These are phyloP conservation scores for Hypoxylon sp. DNA, from an alignment of 2,329 filamentous ascomycete genomes.

Conservation along the genomic window DNA sequence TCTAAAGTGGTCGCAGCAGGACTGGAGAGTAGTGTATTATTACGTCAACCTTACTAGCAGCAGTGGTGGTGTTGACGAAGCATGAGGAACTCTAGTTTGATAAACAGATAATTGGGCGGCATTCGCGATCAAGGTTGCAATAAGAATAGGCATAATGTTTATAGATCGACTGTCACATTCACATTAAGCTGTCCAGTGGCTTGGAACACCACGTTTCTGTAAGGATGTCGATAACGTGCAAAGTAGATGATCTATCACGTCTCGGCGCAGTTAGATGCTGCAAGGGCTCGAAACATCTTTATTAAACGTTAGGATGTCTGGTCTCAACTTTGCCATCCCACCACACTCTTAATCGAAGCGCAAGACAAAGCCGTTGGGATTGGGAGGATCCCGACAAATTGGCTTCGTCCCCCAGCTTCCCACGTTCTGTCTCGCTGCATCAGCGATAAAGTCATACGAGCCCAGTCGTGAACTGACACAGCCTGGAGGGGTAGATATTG, in stretches of 20 bases:
- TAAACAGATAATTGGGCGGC: neutral
- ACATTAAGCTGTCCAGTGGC: slow-evolving; percentile 37
- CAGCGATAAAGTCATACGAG: slow-evolving; percentile 27
- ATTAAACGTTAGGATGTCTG: slow-evolving; percentile 38
- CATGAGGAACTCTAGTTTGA: neutral
- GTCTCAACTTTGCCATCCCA: slow-evolving; percentile 42
- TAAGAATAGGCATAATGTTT: slow-evolving; percentile 14
- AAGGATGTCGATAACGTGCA: slow-evolving; percentile 42
- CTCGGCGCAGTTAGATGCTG: slow-evolving; percentile 39
- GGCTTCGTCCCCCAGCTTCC: slow-evolving; percentile 17
- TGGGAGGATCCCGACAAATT: slow-evolving; percentile 27
- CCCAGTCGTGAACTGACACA: slow-evolving; percentile 22
- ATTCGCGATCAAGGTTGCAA: neutral
- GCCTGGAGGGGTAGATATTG: slow-evolving; percentile 15
- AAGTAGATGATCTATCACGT: slow-evolving; percentile 43
- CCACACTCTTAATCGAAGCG: slow-evolving; percentile 24
- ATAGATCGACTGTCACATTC: slow-evolving; percentile 28
- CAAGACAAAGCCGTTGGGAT: slow-evolving; percentile 43
- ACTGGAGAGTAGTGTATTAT: neutral
- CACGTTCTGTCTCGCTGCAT: slow-evolving; percentile 26
- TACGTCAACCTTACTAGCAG: neutral
- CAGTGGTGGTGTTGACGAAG: neutral
- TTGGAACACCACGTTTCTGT: slow-evolving; percentile 48
- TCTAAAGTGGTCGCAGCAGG: neutral
- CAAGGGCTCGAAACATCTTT: slow-evolving; percentile 48